Conservation (phyloP, 2,329 filamentous ascomycete species). For the Xylariales sp. region DNA sequence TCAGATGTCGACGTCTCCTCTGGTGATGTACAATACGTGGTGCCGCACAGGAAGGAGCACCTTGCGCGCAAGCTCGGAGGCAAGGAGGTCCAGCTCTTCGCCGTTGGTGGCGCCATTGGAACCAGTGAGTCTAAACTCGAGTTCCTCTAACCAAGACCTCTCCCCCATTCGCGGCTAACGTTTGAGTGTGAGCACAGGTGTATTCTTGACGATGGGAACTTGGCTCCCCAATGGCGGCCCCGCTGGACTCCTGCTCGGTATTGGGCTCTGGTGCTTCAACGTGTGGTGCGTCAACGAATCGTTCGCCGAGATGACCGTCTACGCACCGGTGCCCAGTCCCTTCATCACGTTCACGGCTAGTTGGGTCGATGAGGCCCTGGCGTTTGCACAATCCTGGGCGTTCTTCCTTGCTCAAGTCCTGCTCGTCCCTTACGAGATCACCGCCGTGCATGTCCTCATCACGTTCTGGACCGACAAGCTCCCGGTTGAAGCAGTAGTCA, state of each 20-base stretch:
- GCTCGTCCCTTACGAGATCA: constrained; percentile 49
- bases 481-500: constrained; percentile 39
- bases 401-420: constrained; percentile 47
- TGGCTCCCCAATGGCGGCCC: constrained; percentile 28
- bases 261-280: constrained; percentile 17
- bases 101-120: constrained; percentile 11
- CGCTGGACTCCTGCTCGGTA: constrained; percentile 25
- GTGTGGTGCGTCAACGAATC: constrained; percentile 24
- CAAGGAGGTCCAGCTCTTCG: constrained; percentile 12
- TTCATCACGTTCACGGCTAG: constrained; percentile 41
- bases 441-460: constrained; percentile 44
- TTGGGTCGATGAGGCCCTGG: constrained; percentile 43
- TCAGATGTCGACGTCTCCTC: no score
- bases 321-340: constrained; percentile 38
- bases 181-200: constrained; percentile 14
- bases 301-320: constrained; percentile 44
- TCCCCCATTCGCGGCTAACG: not conserved
- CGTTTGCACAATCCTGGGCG: constrained; percentile 42
- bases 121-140: constrained; percentile 2
- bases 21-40: no score
- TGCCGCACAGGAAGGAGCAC: no score
- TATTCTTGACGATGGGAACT: constrained; percentile 24
- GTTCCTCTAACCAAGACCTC: no score
- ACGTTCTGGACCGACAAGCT: constrained; percentile 43
- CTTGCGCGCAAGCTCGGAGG: no score